A percentile compares a stretch with the other conserved stretches of the same genome.
Conservation (phyloP, 2,329 filamentous ascomycete genomes). For the Cercospora citrullina region DNA sequence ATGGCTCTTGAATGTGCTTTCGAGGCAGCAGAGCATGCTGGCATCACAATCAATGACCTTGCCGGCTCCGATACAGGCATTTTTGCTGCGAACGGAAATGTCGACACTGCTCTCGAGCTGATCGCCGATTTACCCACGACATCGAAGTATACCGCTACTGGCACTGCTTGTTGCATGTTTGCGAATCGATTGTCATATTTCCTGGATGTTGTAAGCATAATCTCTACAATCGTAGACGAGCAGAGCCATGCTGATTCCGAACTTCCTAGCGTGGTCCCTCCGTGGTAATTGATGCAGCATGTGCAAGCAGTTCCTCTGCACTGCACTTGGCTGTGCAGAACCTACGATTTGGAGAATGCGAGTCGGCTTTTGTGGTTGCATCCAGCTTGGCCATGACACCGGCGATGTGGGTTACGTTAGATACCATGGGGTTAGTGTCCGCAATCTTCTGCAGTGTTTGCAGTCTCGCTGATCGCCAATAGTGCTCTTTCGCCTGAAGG, state of each 20-base stretch:
- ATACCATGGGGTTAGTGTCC: slow-evolving; percentile 2
- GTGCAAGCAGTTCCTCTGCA: not conserved
- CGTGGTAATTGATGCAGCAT: slow-evolving; percentile 23
- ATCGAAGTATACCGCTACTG: not conserved
- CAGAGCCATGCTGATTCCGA: not conserved
- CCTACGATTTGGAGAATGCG: not conserved
- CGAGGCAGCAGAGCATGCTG: slow-evolving; percentile 45
- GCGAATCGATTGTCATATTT: slow-evolving; percentile 28
- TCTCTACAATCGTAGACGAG: not conserved
- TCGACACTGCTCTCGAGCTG: not conserved
- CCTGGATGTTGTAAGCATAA: slow-evolving; percentile 13
- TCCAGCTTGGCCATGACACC: not conserved
- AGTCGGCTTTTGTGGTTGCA: not conserved
- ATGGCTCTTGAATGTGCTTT: slow-evolving; percentile 12
- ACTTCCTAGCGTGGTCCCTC: slow-evolving; percentile 9
- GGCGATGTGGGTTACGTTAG: not conserved
- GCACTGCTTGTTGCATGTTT: slow-evolving; percentile 7
- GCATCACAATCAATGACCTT: slow-evolving; percentile 9
- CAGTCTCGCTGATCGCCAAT: not conserved
- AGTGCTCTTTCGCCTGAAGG: slow-evolving; percentile 5
- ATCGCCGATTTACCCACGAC: not conserved
- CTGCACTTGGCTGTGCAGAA: slow-evolving; percentile 2
- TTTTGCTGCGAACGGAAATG: slow-evolving; percentile 15
- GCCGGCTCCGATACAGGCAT: slow-evolving; percentile 18
- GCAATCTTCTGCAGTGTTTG: not conserved